These are phyloP conservation scores for Salix arbutifolia DNA, from an alignment of 345 rosid species.

Conservation along the genomic window DNA sequence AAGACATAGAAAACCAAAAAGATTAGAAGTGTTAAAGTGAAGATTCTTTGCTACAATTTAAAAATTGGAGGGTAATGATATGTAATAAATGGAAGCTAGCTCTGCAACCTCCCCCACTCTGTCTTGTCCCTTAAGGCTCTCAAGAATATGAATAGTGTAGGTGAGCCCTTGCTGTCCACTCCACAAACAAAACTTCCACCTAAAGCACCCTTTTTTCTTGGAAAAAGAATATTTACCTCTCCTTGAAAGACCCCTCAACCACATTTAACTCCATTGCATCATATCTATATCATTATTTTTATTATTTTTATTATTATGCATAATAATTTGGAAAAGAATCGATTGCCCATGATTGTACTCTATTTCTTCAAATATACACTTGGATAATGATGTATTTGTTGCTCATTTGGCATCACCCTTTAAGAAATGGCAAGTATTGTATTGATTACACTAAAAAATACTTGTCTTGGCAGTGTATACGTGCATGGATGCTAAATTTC, in stretches of 20 bases:
- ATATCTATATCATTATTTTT: not conserved
- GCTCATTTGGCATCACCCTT: not conserved
- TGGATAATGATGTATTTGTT: not conserved
- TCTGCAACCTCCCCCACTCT: conserved; percentile 29
- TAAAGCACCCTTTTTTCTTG: conserved; percentile 31
- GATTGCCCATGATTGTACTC: not conserved
- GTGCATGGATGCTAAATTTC: not conserved
- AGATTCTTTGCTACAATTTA: conserved; percentile 14
- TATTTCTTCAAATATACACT: conserved; percentile 5
- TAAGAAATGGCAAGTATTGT: not conserved
- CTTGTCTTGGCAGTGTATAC: not conserved
- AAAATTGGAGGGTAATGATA: conserved; percentile 18
- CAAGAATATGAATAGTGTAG: conserved; percentile 22
- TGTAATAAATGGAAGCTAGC: conserved; percentile 10
- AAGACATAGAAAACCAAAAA: not conserved
- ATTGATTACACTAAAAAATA: not conserved
- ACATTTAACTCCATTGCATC: not conserved
- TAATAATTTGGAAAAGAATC: not conserved
- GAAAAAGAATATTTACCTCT: conserved; percentile 29
- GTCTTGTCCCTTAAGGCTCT: conserved; percentile 43
- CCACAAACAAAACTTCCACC: conserved; percentile 34
- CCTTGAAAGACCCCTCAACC: conserved; percentile 29
- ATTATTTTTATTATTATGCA: conserved; percentile 1
- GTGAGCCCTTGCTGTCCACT: conserved; percentile 43
- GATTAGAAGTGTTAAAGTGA: conserved; percentile 12